phyloP scores from a whole-genome alignment of 2,329 filamentous ascomycete species.

The Fusarium sublunatum region DNA sequence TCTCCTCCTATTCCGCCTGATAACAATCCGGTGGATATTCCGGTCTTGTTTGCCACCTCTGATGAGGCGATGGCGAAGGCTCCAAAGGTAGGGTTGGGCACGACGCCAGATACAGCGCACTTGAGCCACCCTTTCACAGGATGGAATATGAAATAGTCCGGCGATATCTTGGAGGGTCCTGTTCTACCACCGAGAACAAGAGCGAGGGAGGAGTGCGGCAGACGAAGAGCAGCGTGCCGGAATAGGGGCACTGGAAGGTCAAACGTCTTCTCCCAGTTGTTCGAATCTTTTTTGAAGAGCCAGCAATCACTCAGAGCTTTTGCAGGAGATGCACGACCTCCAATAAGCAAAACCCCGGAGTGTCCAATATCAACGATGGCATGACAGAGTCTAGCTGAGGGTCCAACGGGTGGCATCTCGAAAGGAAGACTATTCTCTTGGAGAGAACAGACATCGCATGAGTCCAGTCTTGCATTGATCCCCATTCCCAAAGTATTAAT shows the following conservation, averaged over 20 bases:
- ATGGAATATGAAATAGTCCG: constrained; percentile 65
- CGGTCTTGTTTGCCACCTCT: constrained; percentile 35
- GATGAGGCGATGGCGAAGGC: constrained; percentile 52
- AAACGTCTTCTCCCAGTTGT: constrained; percentile 71
- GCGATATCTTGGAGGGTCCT: constrained; percentile 59
- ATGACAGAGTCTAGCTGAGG: constrained; percentile 73
- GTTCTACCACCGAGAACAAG: constrained; percentile 73
- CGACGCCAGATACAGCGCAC: constrained; percentile 53
- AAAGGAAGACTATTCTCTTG: constrained; percentile 32
- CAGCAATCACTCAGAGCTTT: constrained; percentile 79
- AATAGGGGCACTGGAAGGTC: constrained; percentile 78
- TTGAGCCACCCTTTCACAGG: constrained; percentile 59
- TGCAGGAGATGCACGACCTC: constrained; percentile 82
- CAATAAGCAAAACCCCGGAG: constrained; percentile 72
- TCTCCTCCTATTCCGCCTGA: constrained; percentile 76
- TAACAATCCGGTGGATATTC: constrained; percentile 68
- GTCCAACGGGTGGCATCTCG: constrained; percentile 48
- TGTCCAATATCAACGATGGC: constrained; percentile 74
- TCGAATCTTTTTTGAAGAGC: constrained; percentile 68
- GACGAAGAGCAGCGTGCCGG: constrained; percentile 73
- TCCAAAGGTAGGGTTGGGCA: constrained; percentile 58
- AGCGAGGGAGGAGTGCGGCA: constrained; percentile 61
- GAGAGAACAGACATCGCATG: constrained; percentile 62
- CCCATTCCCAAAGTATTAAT: constrained; percentile 59
- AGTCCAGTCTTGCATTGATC: constrained; percentile 57